Percentiles rank a stretch among this genome's conserved stretches.
Conservation (phyloP, 2,329 filamentous ascomycete species). For the Fusarium stilboides region DNA sequence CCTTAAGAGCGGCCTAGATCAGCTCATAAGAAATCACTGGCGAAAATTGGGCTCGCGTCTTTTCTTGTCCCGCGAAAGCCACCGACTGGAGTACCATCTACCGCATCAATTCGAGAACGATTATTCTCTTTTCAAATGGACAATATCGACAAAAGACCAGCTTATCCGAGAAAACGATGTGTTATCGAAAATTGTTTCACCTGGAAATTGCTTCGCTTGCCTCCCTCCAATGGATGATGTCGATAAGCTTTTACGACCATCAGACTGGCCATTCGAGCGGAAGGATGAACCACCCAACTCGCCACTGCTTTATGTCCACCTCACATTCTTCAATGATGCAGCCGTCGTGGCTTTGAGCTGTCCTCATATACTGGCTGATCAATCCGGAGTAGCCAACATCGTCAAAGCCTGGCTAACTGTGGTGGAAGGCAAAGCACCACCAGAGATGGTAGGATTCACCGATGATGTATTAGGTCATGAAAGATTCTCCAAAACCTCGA, state of each 20-base stretch:
- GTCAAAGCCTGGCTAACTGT: constrained; percentile 21
- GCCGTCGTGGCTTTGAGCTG: neutral
- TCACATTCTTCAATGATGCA: constrained; percentile 3
- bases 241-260: neutral
- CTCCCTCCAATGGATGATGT: constrained; percentile 10
- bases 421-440: neutral
- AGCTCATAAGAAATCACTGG: constrained; percentile 12
- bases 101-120: constrained; percentile 6
- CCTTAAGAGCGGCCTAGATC: neutral
- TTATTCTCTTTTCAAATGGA: constrained; percentile 24
- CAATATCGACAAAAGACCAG: neutral
- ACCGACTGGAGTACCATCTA: constrained; percentile 12
- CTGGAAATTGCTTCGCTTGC: neutral
- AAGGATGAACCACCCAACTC: constrained; percentile 17
- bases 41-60: constrained; percentile 12
- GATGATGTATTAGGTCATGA: neutral
- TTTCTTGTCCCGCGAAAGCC: accelerated
- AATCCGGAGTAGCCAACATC: constrained; percentile 14
- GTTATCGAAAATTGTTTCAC: neutral
- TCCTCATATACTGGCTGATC: constrained; percentile 20
- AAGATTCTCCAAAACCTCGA: neutral
- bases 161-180: neutral
- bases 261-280: constrained; percentile 19
- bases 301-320: constrained; percentile 19
- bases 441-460: neutral